Conservation (phyloP, 139 green algal species). For the Eudorina sp. region DNA sequence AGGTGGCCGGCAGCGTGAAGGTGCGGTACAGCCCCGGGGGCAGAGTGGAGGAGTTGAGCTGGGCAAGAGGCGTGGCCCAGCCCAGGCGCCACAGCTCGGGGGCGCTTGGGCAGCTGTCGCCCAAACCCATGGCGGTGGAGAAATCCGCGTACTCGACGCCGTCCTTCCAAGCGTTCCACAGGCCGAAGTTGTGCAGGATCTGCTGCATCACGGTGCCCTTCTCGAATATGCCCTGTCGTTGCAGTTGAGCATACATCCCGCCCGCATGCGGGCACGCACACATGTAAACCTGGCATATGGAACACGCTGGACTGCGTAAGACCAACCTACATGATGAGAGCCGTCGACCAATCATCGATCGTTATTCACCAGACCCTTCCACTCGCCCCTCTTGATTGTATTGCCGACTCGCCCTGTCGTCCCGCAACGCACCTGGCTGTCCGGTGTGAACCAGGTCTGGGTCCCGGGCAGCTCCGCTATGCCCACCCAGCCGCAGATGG, state of each 20-base stretch:
- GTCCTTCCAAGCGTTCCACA: not conserved
- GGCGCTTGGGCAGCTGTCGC: not conserved
- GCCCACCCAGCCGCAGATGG: not conserved
- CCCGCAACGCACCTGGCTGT: not conserved
- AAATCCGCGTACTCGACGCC: not conserved
- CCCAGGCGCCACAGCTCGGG: conserved; percentile 10
- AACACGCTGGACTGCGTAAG: too few relatives aligned
- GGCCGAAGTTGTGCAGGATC: conserved; percentile 10
- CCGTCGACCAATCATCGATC: too few relatives aligned
- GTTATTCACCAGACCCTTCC: too few relatives aligned
- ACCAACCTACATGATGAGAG: too few relatives aligned
- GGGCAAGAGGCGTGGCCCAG: not conserved
- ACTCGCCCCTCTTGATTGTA: too few relatives aligned
- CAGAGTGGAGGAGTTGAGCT: not conserved
- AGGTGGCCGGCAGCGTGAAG: not conserved
- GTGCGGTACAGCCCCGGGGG: not conserved
- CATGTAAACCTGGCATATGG: not conserved
- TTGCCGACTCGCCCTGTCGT: too few relatives aligned
- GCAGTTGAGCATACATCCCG: not conserved
- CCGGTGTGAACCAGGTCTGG: not conserved
- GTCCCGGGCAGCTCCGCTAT: not conserved
- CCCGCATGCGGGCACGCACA: not conserved
- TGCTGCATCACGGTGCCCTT: conserved; percentile 31
- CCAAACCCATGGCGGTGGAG: not conserved
- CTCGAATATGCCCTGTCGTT: conserved; percentile 5